A percentile compares a stretch with the other conserved stretches of the same genome.
Evolutionary conservation across 768 basidiomycete genomes (phyloP).

Genomic region (Rhizopogon roseolus): DNA sequence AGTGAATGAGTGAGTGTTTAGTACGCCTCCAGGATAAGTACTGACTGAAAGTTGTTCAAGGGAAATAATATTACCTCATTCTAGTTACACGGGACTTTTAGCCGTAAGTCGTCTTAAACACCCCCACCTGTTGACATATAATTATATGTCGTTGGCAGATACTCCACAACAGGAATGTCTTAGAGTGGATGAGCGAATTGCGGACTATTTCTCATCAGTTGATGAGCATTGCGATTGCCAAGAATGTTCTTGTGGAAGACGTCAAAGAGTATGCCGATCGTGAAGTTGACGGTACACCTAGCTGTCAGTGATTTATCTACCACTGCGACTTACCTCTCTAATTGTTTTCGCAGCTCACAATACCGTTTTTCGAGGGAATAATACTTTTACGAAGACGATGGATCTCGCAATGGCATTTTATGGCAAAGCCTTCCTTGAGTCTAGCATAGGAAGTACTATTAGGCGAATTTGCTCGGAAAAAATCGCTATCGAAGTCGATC

Average conservation of each 20-base stretch:
- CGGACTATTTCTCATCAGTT: slow-evolving; percentile 59
- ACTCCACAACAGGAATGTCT: slow-evolving; percentile 54
- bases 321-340: neutral
- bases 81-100: slow-evolving; percentile 56
- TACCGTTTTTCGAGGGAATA: slow-evolving; percentile 70
- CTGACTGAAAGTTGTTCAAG: slow-evolving; percentile 31
- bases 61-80: slow-evolving; percentile 73
- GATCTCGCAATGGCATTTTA: slow-evolving; percentile 80
- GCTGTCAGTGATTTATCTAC: slow-evolving; percentile 41
- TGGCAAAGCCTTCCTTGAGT: slow-evolving; percentile 75
- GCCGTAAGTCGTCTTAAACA: slow-evolving; percentile 34
- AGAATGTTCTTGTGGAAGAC: slow-evolving; percentile 58
- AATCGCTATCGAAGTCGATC: slow-evolving; percentile 80
- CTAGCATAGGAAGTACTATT: slow-evolving; percentile 68
- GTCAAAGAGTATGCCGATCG: slow-evolving; percentile 64
- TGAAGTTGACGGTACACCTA: slow-evolving; percentile 66
- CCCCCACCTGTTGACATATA: neutral
- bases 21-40: neutral
- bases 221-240: slow-evolving; percentile 66
- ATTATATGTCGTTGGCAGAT: slow-evolving; percentile 7
- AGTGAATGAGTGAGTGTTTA: slow-evolving; percentile 63
- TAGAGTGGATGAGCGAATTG: slow-evolving; percentile 75
- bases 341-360: slow-evolving; percentile 50
- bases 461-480: slow-evolving; percentile 68
- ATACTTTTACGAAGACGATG: slow-evolving; percentile 66